These are phyloP conservation scores for Blakeslea trispora DNA, from an alignment of 371 early-diverging fungal species.

Conservation along the genomic window DNA sequence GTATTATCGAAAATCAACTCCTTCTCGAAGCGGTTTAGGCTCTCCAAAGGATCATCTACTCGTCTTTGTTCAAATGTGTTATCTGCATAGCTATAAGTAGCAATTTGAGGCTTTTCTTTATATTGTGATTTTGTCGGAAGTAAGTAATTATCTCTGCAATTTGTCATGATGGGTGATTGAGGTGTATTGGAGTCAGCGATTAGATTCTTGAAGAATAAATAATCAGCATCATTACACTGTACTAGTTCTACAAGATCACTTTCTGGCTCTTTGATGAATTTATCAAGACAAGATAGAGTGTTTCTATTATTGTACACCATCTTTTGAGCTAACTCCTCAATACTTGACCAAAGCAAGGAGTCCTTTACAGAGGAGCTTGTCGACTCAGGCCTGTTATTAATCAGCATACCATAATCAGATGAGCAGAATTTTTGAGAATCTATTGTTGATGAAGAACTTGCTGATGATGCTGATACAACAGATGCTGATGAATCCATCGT, in stretches of 20 bases:
- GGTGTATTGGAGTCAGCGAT: slow-evolving; percentile 4
- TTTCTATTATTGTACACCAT: not conserved
- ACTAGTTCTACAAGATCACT: slow-evolving; percentile 21
- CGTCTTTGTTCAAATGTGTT: too few species aligned
- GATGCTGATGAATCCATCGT: not conserved
- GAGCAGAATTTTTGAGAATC: not conserved
- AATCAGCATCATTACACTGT: slow-evolving; percentile 7
- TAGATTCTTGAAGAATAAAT: slow-evolving; percentile 9
- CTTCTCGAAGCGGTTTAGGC: too few species aligned
- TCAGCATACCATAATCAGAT: too few species aligned
- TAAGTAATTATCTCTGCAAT: not conserved
- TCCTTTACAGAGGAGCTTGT: not conserved
- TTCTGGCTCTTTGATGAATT: slow-evolving; percentile 15
- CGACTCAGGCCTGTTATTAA: too few species aligned
- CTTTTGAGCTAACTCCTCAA: slow-evolving; percentile 7
- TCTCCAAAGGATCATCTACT: too few species aligned
- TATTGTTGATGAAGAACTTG: not conserved
- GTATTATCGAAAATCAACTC: too few species aligned
- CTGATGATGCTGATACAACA: slow-evolving; percentile 1
- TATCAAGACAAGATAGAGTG: slow-evolving; percentile 19
- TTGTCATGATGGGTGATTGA: not conserved
- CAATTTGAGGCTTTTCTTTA: too few species aligned
- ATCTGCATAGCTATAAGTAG: too few species aligned
- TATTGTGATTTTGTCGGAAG: too few species aligned
- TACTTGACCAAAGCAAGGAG: slow-evolving; percentile 13